A percentile compares a stretch with the other conserved stretches of the same genome.
Conservation (phyloP, 78 protist genomes). For the Dictyostelium brefeldianum region DNA sequence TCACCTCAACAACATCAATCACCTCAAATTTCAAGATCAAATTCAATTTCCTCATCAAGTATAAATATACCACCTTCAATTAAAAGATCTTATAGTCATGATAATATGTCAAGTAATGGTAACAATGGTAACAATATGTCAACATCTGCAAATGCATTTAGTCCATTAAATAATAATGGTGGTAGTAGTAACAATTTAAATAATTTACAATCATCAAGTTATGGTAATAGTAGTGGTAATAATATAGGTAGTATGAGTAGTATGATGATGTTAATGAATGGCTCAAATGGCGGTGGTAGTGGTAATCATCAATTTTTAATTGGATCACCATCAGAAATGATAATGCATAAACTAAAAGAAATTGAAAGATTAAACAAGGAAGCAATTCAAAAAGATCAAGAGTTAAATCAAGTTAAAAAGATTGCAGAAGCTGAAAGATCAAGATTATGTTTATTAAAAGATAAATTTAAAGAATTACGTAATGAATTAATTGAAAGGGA, state of each 20-base stretch:
- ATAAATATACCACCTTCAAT: slow-evolving; percentile 27
- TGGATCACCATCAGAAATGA: slow-evolving; percentile 75
- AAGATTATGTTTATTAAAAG: slow-evolving; percentile 27
- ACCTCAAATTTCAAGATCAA: not conserved
- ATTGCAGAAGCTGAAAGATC: slow-evolving; percentile 81
- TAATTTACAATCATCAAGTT: not conserved
- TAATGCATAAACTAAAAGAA: slow-evolving; percentile 52
- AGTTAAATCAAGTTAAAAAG: slow-evolving; percentile 58
- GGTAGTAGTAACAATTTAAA: not conserved
- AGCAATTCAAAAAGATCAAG: slow-evolving; percentile 41
- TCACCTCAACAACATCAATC: not conserved
- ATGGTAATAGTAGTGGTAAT: slow-evolving; percentile 19
- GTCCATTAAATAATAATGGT: not conserved
- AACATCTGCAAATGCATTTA: not conserved
- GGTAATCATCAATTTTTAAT: not conserved
- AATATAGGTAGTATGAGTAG: slow-evolving; percentile 12
- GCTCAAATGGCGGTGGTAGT: not conserved
- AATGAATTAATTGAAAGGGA: slow-evolving; percentile 34
- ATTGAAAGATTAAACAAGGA: slow-evolving; percentile 42
- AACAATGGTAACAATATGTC: not conserved
- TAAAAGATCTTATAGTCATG: slow-evolving; percentile 31
- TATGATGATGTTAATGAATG: slow-evolving; percentile 8
- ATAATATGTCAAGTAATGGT: not conserved
- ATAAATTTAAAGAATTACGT: slow-evolving; percentile 43
- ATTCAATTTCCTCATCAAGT: slow-evolving; percentile 1